Percentiles rank a stretch among this genome's conserved stretches.
Conservation (phyloP, 2,329 filamentous ascomycete species). For the Nemania diffusa region DNA sequence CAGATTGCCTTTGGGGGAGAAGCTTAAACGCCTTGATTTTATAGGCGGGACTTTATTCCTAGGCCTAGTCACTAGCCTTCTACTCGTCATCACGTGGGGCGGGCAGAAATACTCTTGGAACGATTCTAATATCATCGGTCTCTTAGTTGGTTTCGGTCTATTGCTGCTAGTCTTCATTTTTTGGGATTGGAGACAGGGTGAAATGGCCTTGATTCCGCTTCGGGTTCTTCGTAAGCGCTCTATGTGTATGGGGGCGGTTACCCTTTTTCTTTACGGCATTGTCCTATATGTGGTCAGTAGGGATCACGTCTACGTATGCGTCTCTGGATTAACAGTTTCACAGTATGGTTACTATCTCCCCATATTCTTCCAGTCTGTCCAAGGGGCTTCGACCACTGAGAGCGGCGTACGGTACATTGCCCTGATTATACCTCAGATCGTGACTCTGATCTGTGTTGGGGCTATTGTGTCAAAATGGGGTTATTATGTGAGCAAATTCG, state of each 20-base stretch:
- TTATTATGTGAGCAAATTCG: constrained; percentile 36
- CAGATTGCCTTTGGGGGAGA: constrained; percentile 11
- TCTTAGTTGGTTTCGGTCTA: constrained; percentile 23
- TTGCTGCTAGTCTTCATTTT: constrained; percentile 9
- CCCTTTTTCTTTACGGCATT: constrained; percentile 1
- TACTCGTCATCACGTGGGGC: constrained; percentile 57
- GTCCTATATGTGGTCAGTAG: not conserved
- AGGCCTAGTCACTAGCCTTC: constrained; percentile 51
- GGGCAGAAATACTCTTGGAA: constrained; percentile 49
- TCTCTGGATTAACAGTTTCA: too few species aligned
- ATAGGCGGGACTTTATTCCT: constrained; percentile 30
- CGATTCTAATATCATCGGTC: constrained; percentile 20
- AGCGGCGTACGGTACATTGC: constrained; percentile 31
- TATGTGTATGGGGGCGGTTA: constrained; percentile 25
- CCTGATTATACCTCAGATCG: constrained; percentile 22
- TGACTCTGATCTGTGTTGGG: constrained; percentile 19
- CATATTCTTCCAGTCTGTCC: constrained; percentile 33
- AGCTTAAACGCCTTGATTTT: constrained; percentile 36
- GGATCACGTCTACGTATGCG: too few species aligned
- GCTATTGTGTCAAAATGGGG: constrained; percentile 28
- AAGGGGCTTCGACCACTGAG: constrained; percentile 23
- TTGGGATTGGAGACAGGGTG: constrained; percentile 18
- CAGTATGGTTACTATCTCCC: constrained; percentile 36
- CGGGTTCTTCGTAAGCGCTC: constrained; percentile 28
- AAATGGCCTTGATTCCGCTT: constrained; percentile 29